Evolutionary conservation across 768 basidiomycete genomes (phyloP).

Genomic region (Gloeophyllum trabeum): DNA sequence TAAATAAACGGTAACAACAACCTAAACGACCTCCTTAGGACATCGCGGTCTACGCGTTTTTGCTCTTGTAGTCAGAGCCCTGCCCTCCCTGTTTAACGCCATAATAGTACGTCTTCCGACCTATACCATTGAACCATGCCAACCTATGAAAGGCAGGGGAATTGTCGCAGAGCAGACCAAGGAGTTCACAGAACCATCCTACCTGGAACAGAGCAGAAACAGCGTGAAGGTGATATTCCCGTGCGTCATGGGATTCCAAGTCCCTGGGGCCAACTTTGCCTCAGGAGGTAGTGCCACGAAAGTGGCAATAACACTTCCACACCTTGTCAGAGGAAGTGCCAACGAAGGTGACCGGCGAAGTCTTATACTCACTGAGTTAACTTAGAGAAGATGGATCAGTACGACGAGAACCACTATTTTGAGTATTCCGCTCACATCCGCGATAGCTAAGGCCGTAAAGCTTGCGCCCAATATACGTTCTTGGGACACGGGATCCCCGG

Average conservation of each 20-base stretch:
- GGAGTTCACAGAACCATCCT: conserved; percentile 6
- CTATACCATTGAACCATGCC: conserved; percentile 45
- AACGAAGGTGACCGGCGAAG: too few relatives aligned
- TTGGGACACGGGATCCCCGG: conserved; percentile 44
- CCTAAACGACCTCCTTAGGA: too few relatives aligned
- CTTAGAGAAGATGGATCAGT: conserved; percentile 16
- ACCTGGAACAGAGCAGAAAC: conserved; percentile 49
- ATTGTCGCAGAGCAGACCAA: not conserved
- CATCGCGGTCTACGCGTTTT: too few relatives aligned
- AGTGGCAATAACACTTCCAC: conserved; percentile 45
- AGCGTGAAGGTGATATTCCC: conserved; percentile 63
- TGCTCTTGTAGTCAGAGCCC: too few relatives aligned
- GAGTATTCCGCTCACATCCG: conserved; percentile 49
- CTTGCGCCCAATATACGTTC: conserved; percentile 58
- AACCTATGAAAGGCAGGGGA: conserved; percentile 20
- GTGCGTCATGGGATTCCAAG: conserved; percentile 68
- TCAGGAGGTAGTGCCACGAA: conserved; percentile 46
- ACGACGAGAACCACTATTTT: too few relatives aligned
- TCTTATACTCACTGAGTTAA: conserved; percentile 1
- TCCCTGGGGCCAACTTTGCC: conserved; percentile 33
- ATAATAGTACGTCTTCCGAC: conserved; percentile 32
- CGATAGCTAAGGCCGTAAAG: conserved; percentile 51
- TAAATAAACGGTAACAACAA: too few relatives aligned
- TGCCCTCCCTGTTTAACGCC: conserved; percentile 9
- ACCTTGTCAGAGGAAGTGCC: too few relatives aligned